phyloP scores from a whole-genome alignment of 768 basidiomycete genomes.

The Austroboletus festivus region DNA sequence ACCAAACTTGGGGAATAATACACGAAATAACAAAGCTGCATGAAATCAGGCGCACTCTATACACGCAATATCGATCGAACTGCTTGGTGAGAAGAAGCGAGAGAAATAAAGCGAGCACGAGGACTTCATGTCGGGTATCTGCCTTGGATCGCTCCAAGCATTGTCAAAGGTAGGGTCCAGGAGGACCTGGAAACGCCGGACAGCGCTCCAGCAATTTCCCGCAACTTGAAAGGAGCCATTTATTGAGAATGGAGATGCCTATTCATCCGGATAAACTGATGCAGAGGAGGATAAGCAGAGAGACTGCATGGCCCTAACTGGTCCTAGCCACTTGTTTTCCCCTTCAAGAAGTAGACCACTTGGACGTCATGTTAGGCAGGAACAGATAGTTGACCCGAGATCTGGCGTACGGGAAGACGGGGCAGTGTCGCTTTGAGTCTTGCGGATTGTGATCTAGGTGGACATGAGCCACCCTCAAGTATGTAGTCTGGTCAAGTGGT shows the following conservation, averaged over 20 bases:
- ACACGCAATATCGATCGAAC: slow-evolving; percentile 34
- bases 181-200: slow-evolving; percentile 21
- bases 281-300: neutral
- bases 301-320: slow-evolving; percentile 3
- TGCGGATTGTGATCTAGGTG: slow-evolving; percentile 22
- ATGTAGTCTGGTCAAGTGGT: slow-evolving; percentile 25
- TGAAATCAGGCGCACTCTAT: slow-evolving; percentile 31
- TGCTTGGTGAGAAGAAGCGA: slow-evolving; percentile 33
- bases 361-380: slow-evolving; percentile 4
- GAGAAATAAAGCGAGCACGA: slow-evolving; percentile 29
- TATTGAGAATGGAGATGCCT: neutral
- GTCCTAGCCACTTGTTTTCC: neutral
- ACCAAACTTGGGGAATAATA: slow-evolving; percentile 23
- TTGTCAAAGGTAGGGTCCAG: slow-evolving; percentile 21
- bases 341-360: slow-evolving; percentile 1
- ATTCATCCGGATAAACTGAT: neutral
- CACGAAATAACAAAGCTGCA: slow-evolving; percentile 29
- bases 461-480: slow-evolving; percentile 23
- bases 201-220: slow-evolving; percentile 17
- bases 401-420: slow-evolving; percentile 10
- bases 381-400: slow-evolving; percentile 6
- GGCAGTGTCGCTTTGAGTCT: slow-evolving; percentile 17
- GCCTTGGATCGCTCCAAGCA: slow-evolving; percentile 33
- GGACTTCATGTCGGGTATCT: slow-evolving; percentile 39
- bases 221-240: slow-evolving; percentile 9